Evolutionary conservation across 2,329 filamentous ascomycete genomes (phyloP).

Genomic region (Colletotrichum brevisporum): DNA sequence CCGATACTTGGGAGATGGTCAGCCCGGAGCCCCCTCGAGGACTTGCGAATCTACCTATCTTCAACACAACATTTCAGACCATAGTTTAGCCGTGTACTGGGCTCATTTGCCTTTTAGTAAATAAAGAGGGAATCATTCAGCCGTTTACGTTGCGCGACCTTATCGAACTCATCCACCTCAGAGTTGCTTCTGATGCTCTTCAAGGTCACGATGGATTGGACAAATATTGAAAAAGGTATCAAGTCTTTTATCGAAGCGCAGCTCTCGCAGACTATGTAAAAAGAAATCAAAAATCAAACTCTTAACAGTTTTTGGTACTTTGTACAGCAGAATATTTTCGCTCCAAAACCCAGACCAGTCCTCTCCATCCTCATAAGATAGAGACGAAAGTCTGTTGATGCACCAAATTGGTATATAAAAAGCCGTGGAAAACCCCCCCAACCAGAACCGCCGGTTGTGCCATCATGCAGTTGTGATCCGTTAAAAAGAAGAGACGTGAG

Average conservation of each 20-base stretch:
- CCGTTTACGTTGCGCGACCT: too few species aligned
- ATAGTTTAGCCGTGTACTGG: too few species aligned
- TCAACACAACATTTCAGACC: too few species aligned
- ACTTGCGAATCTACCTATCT: too few species aligned
- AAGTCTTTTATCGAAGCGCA: conserved; percentile 17
- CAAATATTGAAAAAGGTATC: background rate
- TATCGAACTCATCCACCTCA: too few species aligned
- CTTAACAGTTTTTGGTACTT: conserved; percentile 21
- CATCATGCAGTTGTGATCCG: background rate
- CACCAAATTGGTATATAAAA: conserved; percentile 23
- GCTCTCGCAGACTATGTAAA: conserved; percentile 9
- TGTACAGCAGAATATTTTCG: conserved; percentile 18
- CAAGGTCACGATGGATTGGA: background rate
- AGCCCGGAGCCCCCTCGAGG: too few species aligned
- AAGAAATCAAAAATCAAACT: background rate
- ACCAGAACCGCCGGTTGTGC: background rate
- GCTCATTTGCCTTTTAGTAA: too few species aligned
- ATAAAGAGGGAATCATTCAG: too few species aligned
- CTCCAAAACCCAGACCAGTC: conserved; percentile 14
- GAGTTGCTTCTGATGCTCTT: too few species aligned
- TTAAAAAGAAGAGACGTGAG: background rate
- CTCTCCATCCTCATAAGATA: background rate
- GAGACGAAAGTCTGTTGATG: conserved; percentile 12
- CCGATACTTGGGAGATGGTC: too few species aligned
- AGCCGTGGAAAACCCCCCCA: background rate